Evolutionary conservation across 495 filamentous ascomycete genomes (phyloP), one percentile per base, ranked within the genome.

Genomic region (Rhizodiscina lignyota): DNA sequence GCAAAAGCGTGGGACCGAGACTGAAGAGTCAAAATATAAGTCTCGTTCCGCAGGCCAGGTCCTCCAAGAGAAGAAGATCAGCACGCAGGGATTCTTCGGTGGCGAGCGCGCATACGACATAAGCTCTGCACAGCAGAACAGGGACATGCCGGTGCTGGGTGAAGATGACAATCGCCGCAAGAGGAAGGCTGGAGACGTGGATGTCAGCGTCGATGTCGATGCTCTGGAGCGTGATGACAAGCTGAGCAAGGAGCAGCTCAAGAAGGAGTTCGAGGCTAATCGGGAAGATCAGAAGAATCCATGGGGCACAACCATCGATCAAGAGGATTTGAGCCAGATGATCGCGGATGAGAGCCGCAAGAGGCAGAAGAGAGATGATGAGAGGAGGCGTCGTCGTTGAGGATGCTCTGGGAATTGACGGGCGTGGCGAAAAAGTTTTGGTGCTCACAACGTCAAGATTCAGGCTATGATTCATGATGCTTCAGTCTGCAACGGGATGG

Each of bases 241-340:
- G 13, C 62, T 94, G 33, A 67, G 61, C 39, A 75, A 74, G 38
- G 77, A 79, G 24, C 67, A 64, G 22, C 51, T 82, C 35, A 64
- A 74, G 59, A 67, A 72, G 44, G 61, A 74, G 49, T 97, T 86
- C 46, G 86, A 96, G 40, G 69, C 71, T 8, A 66, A 79, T 40
- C 69, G 73, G 49, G 68, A 80, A 42, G 74, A 81, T 50, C 72
- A 86, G 40, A 27, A 16, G 22, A 68, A 72, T 20, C 10, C 10
- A 8, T 89, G 83, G 74, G 72, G 69, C 8, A 83, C 34, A 19
- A 37, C 32, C 32, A 45, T 58, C 30, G 52, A 86, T 55, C 81
- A 93, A 54, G 89, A 96, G 48, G 89, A 94, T 54, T 57, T 97
- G 32, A 91, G 77, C 52, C 79, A 92, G 49, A 94, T 97, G 87